Conservation (phyloP, 2,329 filamentous ascomycete species). For the Cladophialophora exuberans region DNA sequence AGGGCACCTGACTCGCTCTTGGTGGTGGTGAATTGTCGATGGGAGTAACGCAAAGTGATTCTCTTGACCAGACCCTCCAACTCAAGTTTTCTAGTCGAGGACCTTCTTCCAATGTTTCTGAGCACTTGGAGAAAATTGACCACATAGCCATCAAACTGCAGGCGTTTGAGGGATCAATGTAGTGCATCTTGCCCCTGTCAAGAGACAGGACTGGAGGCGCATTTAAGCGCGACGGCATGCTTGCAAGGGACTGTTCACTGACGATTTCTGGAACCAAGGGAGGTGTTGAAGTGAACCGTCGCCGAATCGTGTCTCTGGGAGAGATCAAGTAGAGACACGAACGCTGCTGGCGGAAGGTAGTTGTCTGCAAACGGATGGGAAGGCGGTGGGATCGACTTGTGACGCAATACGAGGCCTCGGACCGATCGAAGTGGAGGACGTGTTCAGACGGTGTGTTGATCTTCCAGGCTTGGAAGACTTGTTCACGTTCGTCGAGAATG, state of each 20-base stretch:
- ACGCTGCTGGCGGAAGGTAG: slow-evolving; percentile 3
- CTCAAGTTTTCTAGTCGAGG: slow-evolving; percentile 91
- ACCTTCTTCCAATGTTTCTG: slow-evolving; percentile 90
- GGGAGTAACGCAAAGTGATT: slow-evolving; percentile 74
- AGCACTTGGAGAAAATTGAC: slow-evolving; percentile 95
- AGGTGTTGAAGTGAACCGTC: background rate
- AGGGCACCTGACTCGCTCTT: slow-evolving; percentile 61
- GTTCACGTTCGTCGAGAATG: background rate
- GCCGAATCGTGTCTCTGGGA: slow-evolving; percentile 6
- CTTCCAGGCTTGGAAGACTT: background rate
- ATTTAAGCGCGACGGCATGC: slow-evolving; percentile 87
- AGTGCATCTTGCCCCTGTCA: slow-evolving; percentile 88
- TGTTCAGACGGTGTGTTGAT: slow-evolving; percentile 12
- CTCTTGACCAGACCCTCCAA: slow-evolving; percentile 93
- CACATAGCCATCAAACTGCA: slow-evolving; percentile 96
- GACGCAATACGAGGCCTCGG: slow-evolving; percentile 28
- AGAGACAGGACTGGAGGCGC: slow-evolving; percentile 81
- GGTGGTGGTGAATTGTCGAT: slow-evolving; percentile 43
- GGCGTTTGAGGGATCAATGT: slow-evolving; percentile 89
- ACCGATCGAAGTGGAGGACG: slow-evolving; percentile 21
- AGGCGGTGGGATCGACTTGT: slow-evolving; percentile 23
- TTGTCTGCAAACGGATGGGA: slow-evolving; percentile 18
- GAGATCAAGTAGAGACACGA: slow-evolving; percentile 1
- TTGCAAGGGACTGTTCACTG: slow-evolving; percentile 29
- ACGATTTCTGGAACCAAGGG: background rate